phyloP scores from a whole-genome alignment of 164 flowering plant genomes.

The Liriodendron chinense region DNA sequence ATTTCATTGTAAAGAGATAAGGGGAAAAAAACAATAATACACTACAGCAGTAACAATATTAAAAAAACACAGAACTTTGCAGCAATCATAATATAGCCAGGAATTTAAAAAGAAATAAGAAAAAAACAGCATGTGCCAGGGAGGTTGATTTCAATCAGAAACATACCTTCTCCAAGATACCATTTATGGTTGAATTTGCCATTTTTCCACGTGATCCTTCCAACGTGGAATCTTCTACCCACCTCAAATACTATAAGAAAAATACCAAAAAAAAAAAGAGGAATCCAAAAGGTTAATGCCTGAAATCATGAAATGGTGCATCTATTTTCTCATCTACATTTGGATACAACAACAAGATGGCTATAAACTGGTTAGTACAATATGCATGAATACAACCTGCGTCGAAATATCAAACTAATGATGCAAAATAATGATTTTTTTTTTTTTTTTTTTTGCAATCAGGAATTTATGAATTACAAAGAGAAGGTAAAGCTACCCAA shows the following conservation, averaged over 20 bases:
- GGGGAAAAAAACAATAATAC: not conserved
- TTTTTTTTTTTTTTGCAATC: not conserved
- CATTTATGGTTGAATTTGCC: conserved; percentile 11
- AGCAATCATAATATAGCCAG: too few species aligned
- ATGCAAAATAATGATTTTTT: too few species aligned
- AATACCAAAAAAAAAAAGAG: not conserved
- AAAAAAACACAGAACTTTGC: too few species aligned
- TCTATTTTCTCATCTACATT: not conserved
- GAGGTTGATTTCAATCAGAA: not conserved
- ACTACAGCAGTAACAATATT: not conserved
- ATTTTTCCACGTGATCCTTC: conserved; percentile 2
- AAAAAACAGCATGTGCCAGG: not conserved
- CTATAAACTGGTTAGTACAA: too few species aligned
- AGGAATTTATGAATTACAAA: not conserved
- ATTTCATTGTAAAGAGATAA: not conserved
- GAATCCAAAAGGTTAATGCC: not conserved
- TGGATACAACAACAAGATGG: not conserved
- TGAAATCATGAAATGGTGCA: not conserved
- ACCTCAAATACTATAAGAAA: not conserved
- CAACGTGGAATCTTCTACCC: not conserved
- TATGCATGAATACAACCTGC: not conserved
- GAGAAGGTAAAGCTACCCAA: too few species aligned
- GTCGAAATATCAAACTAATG: not conserved
- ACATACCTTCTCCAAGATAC: conserved; percentile 18
- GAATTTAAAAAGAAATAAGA: not conserved